Conservation (phyloP, 495 filamentous ascomycete species). For the Cercophora newfieldiana region DNA sequence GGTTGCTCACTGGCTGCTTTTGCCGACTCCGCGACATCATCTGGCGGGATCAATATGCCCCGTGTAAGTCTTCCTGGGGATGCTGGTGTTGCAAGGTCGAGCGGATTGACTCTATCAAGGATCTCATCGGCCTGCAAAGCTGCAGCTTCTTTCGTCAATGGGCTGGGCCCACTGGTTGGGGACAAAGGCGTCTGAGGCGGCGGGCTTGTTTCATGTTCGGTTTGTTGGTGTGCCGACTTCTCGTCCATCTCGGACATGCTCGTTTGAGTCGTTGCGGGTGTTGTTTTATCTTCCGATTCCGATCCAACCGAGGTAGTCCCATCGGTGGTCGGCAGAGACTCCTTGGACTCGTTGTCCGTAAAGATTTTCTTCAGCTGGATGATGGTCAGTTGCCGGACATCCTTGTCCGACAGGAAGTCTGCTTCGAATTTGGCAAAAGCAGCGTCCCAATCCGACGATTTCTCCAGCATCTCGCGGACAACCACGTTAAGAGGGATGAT, state of each 20-base stretch:
- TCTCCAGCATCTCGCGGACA: slow-evolving; percentile 85
- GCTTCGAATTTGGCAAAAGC: slow-evolving; percentile 87
- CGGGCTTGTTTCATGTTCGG: slow-evolving; percentile 18
- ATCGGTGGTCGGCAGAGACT: slow-evolving; percentile 66
- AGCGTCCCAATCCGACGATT: slow-evolving; percentile 89
- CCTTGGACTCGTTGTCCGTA: slow-evolving; percentile 78
- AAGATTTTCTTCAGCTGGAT: slow-evolving; percentile 95
- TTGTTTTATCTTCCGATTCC: slow-evolving; percentile 43
- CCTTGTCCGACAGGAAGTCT: slow-evolving; percentile 96
- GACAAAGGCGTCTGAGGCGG: slow-evolving; percentile 26
- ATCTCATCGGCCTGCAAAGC: slow-evolving; percentile 23
- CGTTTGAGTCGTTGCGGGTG: slow-evolving; percentile 36
- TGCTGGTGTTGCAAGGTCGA: slow-evolving; percentile 67
- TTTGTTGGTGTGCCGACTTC: slow-evolving; percentile 26
- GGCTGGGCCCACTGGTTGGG: slow-evolving; percentile 24
- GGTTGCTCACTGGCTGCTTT: not conserved
- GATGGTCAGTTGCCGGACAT: slow-evolving; percentile 87
- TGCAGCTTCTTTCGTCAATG: slow-evolving; percentile 19
- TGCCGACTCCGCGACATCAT: not conserved
- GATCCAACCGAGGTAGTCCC: slow-evolving; percentile 46
- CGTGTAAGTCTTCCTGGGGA: slow-evolving; percentile 24
- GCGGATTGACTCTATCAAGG: slow-evolving; percentile 61
- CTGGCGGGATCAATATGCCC: slow-evolving; percentile 17
- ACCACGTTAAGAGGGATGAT: slow-evolving; percentile 89
- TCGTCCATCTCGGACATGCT: slow-evolving; percentile 32